Evolutionary conservation across 1,139 yeast species (phyloP), one percentile per base, ranked within the genome.

Genomic region (Candida freyschussii): DNA sequence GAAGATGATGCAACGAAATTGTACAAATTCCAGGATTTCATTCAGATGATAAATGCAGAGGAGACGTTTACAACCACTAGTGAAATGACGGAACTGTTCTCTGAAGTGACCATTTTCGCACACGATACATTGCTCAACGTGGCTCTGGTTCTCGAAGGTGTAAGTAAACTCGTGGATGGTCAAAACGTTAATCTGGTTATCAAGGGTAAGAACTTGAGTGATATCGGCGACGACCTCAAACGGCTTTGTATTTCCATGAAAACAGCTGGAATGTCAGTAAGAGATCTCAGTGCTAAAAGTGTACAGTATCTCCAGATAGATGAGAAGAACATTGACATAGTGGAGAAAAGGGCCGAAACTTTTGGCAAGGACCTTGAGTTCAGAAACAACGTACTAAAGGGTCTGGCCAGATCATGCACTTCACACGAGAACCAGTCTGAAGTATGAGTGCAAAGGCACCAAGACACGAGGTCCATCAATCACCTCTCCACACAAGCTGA

Each of bases 21-120:
- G 10, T 13, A 27, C n/a, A 40, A 37, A 16, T 24, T 47, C 3
- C 37, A 45, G 15, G 27, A 37, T 2, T 52, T 47, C 21, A 29
- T 46, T 16, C 30, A 40, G 24, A 44, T 47, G 32, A 16, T 47
- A n/a, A 41, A 34, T 17, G 51, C 52, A 1, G 43, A 45, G 20
- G 53, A 49, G 20, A 49, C 53, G 2, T 26, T 36, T 15, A 47
- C 52, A 0, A 44, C 39, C 5, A 42, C 41, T 24, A 35, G 31
- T 5, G 53, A 49, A 19, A 35, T 49, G 13, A 17, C 46, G 7
- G 34, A 34, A 5, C 40, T 41, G 8, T 41, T 49, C 25, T 29
- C 35, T 4, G 50, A 49, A 22, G 37, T 47, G n/a, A 27, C 28
- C 14, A 49, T 41, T 15, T 48, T 46, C 26, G 34, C 39, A 3